Base-by-base conservation (phyloP, 768 basidiomycete genomes). In the Russula compacta region DNA sequence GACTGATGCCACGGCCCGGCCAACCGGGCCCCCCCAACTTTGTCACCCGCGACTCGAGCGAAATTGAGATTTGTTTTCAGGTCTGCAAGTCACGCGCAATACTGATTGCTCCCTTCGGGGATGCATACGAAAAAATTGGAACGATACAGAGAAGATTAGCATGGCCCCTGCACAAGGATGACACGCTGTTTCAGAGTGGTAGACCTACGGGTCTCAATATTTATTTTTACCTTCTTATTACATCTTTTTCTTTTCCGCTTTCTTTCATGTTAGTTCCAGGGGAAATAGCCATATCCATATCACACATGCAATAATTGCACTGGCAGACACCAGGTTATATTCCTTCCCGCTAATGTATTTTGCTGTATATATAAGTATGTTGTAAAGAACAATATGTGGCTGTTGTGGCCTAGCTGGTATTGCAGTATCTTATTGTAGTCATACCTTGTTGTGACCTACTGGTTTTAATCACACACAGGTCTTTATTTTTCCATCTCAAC, bases 81-180 rank as follows among this genome's bases (percentile, higher is more conserved):
- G 47, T 17, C 12, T 4, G 8, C 49, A 4, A 36, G 21, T 14
- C 8, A 7, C 48, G 14, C 7, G 0, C 29, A 49, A 7, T 1
- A 15, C 0, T 2, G n/a, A 56, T 32, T 83, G 84, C 85, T 84
- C 85, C 85, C 85, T 87, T 87, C 84, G 85, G 86, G 85, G 87
- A 87, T 85, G 85, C 89, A 89, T 86, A 89, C 83, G 85, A 87
- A 88, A 92, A 92, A 91, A 89, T 93, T 93, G 92, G 90, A 94
- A 94, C 91, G 89, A 95, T 95, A 94, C 92, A 93, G 92, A 95
- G 92, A 95, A 95, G 93, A 94, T 95, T 94, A 94, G 92, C 93
- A 95, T 95, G 90, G 94, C 92, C 93, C 94, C 93, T 95, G 93
- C 93, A 95, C 92, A 97, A 95, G 94, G 92, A 95, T 95, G 93